Evolutionary conservation across 2,329 filamentous ascomycete species (phyloP), one percentile per base, ranked within the genome.

Genomic region (Diaporthe humulicola): DNA sequence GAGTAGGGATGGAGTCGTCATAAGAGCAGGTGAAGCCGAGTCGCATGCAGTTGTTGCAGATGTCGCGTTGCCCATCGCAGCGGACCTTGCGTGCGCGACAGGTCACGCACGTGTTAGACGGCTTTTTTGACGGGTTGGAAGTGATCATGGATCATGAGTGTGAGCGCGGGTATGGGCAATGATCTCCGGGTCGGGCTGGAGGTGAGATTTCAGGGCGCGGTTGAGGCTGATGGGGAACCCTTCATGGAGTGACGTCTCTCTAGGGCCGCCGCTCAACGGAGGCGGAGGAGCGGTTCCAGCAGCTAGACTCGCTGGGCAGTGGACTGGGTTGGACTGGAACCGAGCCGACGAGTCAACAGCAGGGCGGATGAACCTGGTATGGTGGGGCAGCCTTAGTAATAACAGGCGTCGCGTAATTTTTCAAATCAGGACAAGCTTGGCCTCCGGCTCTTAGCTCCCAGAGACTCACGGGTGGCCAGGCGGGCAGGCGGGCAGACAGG

Each of bases 1-100:
- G 70, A 52, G 48, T 40, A 38, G 71, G 69, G 58, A 78, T 83
- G 61, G 82, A 83, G 71, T 89, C 88, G 74, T 90, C 88, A 78
- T 90, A 91, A 10, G 89, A 89, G 79, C 89, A 91, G 9, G 86
- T 84, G 77, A 91, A 90, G 64, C 88, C 88, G 58, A 91, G 86
- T 28, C 89, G 87, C 76, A 90, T 88, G 81, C 89, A 91, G 81
- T 90, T 90, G 81, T 87, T 87, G 81, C 89, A 91, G 74, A 88
- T 82, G 67, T 87, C 84, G 54, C 87, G 87, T 17, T 86, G 84
- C 48, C 89, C 88, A 78, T 90, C 88, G 82, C 89, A 91, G 64
- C 89, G 88, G 28, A 91, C 89, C 81, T 91, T 91, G 79, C 89
- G 74, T 30, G 73, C 75, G 38, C 75, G 75, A 66, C 75, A 76